Conservation (phyloP, 176 grass and related monocot species). For the Cenchrus fungigraminus region DNA sequence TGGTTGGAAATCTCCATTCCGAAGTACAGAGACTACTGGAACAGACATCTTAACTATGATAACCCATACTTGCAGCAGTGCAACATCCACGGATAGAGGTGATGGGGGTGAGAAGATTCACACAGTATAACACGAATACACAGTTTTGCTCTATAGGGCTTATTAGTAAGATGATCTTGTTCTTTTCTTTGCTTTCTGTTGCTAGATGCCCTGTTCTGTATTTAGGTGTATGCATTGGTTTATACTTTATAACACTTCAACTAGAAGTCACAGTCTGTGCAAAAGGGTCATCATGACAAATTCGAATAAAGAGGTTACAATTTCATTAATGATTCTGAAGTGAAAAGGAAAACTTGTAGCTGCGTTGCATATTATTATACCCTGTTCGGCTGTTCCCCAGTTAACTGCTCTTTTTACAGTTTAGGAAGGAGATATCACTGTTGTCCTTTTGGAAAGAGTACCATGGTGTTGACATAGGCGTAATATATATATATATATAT, state of each 20-base stretch:
- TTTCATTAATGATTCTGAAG: neutral
- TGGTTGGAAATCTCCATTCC: slow-evolving; percentile 74
- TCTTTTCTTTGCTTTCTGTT: neutral
- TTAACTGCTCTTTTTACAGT: too few species aligned
- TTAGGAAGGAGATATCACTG: too few species aligned
- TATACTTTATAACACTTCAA: neutral
- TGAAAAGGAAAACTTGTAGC: neutral
- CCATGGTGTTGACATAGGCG: too few species aligned
- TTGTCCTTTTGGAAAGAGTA: too few species aligned
- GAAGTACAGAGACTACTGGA: slow-evolving; percentile 77
- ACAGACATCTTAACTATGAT: slow-evolving; percentile 64
- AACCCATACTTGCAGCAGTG: slow-evolving; percentile 66
- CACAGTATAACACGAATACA: neutral
- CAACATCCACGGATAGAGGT: slow-evolving; percentile 72
- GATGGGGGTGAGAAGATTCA: neutral
- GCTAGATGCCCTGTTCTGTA: slow-evolving; percentile 15
- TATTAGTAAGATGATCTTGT: slow-evolving; percentile 19
- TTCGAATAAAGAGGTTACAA: neutral
- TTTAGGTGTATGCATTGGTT: neutral
- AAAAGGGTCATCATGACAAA: neutral
- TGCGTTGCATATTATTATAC: too few species aligned
- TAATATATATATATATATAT: too few species aligned
- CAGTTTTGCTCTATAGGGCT: slow-evolving; percentile 8
- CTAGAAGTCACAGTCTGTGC: neutral
- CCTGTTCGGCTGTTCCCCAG: neutral